phyloP scores from a whole-genome alignment of 768 basidiomycete genomes.

The Austroboletus eburneus region DNA sequence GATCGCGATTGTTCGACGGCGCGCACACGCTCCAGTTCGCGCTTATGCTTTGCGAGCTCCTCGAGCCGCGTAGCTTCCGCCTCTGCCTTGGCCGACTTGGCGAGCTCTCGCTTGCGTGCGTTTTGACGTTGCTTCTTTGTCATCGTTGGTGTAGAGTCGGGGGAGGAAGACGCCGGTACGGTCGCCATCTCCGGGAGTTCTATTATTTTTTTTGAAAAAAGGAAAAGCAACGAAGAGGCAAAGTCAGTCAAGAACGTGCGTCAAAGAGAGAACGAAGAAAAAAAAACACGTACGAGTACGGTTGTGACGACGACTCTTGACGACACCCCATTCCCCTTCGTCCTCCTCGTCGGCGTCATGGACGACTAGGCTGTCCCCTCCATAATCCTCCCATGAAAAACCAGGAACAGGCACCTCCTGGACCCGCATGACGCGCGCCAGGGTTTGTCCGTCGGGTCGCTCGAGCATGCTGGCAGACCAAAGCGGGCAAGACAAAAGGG shows the following conservation, averaged over 20 bases:
- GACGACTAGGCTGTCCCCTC: slow-evolving; percentile 42
- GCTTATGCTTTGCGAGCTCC: slow-evolving; percentile 53
- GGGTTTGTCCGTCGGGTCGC: slow-evolving; percentile 46
- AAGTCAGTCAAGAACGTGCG: slow-evolving; percentile 2
- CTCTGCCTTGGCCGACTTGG: slow-evolving; percentile 54
- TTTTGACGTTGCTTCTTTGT: slow-evolving; percentile 74
- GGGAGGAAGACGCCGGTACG: slow-evolving; percentile 3
- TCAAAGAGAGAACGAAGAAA: not conserved
- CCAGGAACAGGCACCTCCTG: slow-evolving; percentile 58
- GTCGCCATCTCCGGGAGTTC: slow-evolving; percentile 13
- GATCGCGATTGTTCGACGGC: slow-evolving; percentile 42
- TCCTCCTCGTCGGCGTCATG: slow-evolving; percentile 68
- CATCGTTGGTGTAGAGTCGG: slow-evolving; percentile 35
- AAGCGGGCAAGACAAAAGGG: not conserved
- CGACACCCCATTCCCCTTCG: slow-evolving; percentile 74
- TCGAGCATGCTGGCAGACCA: slow-evolving; percentile 53
- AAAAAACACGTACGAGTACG: slow-evolving; percentile 37
- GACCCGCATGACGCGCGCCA: slow-evolving; percentile 70
- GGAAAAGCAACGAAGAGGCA: not conserved
- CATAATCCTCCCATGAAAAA: slow-evolving; percentile 76
- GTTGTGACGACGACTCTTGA: slow-evolving; percentile 44
- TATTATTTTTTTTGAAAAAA: slow-evolving; percentile 1
- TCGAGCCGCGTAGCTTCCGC: slow-evolving; percentile 49
- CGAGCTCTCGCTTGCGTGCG: slow-evolving; percentile 50
- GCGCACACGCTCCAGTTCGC: slow-evolving; percentile 51